phyloP scores from a whole-genome alignment of 2,329 filamentous ascomycete genomes.

The Penicillium sp. region DNA sequence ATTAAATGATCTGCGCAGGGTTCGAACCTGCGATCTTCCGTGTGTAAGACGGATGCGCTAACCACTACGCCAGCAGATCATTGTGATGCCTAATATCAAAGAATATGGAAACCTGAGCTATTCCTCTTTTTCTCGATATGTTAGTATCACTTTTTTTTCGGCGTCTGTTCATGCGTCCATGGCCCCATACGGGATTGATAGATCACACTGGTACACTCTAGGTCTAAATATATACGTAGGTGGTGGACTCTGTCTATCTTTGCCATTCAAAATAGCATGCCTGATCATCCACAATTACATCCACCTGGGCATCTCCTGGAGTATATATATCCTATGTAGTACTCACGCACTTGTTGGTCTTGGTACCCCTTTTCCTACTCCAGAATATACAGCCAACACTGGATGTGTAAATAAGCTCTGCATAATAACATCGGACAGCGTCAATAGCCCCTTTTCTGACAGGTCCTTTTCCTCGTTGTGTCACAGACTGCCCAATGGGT shows the following conservation, averaged over 20 bases:
- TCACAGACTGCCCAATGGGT: conserved; percentile 11
- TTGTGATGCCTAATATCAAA: neutral
- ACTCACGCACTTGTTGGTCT: neutral
- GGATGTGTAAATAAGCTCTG: neutral
- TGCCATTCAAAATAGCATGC: neutral
- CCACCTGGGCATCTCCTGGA: neutral
- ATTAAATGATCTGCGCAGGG: conserved; percentile 24
- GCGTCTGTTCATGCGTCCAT: neutral
- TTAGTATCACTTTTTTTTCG: neutral
- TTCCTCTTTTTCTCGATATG: neutral
- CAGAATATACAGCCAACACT: neutral
- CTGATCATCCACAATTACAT: neutral
- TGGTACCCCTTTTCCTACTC: neutral
- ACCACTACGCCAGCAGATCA: conserved; percentile 21
- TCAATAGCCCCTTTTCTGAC: conserved; percentile 6
- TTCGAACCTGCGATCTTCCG: conserved; percentile 27
- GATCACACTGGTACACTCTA: neutral
- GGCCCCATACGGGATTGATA: neutral
- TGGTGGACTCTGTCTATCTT: neutral
- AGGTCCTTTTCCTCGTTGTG: neutral
- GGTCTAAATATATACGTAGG: neutral
- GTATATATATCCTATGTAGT: neutral
- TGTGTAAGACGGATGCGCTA: conserved; percentile 25
- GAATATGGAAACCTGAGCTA: neutral
- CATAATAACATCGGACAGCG: neutral